Evolutionary conservation across 2,329 filamentous ascomycete species (phyloP).

Genomic region (Ascochyta fabae): DNA sequence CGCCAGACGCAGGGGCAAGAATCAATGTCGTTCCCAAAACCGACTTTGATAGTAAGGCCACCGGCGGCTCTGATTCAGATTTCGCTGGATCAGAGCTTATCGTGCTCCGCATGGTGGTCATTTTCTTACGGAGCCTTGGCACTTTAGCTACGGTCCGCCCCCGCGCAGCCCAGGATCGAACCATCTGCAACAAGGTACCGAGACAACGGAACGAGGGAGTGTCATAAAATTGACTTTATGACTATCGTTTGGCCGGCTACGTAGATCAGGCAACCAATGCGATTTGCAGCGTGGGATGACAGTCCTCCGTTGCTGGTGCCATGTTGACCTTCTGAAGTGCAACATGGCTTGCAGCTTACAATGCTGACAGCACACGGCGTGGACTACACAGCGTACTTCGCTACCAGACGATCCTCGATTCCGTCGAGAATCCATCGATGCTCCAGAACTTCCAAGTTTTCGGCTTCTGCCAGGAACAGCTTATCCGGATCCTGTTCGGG

Average conservation of each 20-base stretch:
- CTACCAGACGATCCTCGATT: constrained; percentile 82
- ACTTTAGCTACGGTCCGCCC: constrained; percentile 17
- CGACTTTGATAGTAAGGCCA: constrained; percentile 8
- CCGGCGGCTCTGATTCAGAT: constrained; percentile 32
- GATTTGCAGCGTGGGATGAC: constrained; percentile 31
- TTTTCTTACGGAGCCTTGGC: constrained; percentile 17
- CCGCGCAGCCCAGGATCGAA: constrained; percentile 18
- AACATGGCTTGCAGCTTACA: constrained; percentile 1
- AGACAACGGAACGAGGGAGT: constrained; percentile 29
- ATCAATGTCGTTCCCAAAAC: not conserved
- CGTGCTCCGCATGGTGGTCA: constrained; percentile 15
- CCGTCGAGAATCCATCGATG: constrained; percentile 91
- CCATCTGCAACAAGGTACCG: constrained; percentile 31
- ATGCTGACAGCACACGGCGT: constrained; percentile 9
- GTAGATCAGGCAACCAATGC: constrained; percentile 26
- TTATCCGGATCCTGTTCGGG: constrained; percentile 96
- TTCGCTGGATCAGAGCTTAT: constrained; percentile 21
- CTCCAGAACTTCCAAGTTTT: constrained; percentile 94
- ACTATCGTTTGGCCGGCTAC: constrained; percentile 31
- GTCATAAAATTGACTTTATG: constrained; percentile 32
- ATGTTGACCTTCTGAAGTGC: constrained; percentile 1
- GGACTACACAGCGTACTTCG: constrained; percentile 42
- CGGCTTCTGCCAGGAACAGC: constrained; percentile 87
- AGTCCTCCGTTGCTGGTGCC: constrained; percentile 7
- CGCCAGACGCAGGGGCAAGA: constrained; percentile 14